Percentiles rank a stretch among this genome's conserved stretches.
phyloP scores from a whole-genome alignment of 2,329 filamentous ascomycete species.

The Apiospora aurea region DNA sequence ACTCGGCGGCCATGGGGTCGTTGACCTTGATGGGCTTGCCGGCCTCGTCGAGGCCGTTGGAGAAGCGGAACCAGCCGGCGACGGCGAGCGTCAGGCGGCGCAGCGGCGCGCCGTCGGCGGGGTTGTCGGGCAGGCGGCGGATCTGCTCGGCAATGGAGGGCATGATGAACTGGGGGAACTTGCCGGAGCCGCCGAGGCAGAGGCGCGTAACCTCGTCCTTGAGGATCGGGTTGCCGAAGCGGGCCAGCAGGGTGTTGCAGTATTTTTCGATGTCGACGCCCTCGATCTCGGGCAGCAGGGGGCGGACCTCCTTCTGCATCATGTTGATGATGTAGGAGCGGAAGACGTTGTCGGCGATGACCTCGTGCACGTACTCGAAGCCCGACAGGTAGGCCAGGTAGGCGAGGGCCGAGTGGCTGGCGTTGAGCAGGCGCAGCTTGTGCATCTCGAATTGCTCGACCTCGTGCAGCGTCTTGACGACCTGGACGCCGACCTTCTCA shows the following conservation, averaged over 20 bases:
- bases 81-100: constrained; percentile 57
- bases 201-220: constrained; percentile 61
- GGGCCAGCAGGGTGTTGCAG: constrained; percentile 59
- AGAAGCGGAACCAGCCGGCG: constrained; percentile 56
- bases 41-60: constrained; percentile 57
- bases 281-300: constrained; percentile 55
- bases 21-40: constrained; percentile 52
- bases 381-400: constrained; percentile 59
- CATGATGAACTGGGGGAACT: constrained; percentile 61
- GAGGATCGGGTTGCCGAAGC: constrained; percentile 63
- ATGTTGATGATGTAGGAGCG: constrained; percentile 58
- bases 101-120: constrained; percentile 44
- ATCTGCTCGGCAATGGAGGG: constrained; percentile 55
- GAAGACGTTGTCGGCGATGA: constrained; percentile 56
- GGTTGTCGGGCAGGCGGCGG: constrained; percentile 41
- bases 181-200: constrained; percentile 59
- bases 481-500: constrained; percentile 60
- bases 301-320: constrained; percentile 63
- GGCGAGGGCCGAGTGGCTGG: constrained; percentile 58
- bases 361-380: constrained; percentile 62
- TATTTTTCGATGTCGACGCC: constrained; percentile 60
- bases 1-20: constrained; percentile 56
- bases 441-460: constrained; percentile 64
- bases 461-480: constrained; percentile 57
- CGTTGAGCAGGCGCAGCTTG: constrained; percentile 63